Evolutionary conservation across 768 basidiomycete genomes (phyloP).

Genomic region (Kwoniella shandongensis): DNA sequence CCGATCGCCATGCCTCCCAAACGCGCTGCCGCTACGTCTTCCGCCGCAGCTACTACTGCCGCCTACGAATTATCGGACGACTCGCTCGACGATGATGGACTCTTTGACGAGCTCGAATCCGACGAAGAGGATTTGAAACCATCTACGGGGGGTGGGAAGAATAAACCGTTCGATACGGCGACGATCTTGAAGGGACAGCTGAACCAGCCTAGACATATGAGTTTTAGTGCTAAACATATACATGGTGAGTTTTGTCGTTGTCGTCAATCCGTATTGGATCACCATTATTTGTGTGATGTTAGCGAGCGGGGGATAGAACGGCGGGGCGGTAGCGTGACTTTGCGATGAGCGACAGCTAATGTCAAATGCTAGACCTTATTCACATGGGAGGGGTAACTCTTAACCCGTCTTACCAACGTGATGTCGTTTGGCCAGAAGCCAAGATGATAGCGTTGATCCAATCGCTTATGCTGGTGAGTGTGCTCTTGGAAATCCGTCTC

Average conservation of each 20-base stretch:
- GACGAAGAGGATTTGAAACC: conserved; percentile 13
- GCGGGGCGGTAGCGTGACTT: no score
- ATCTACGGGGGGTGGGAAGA: background rate
- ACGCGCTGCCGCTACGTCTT: background rate
- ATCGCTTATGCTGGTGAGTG: conserved; percentile 42
- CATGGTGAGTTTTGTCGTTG: conserved; percentile 30
- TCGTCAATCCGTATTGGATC: background rate
- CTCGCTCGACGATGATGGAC: conserved; percentile 17
- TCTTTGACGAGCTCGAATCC: conserved; percentile 14
- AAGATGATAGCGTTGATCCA: conserved; percentile 43
- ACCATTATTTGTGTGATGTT: background rate
- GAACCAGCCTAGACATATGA: conserved; percentile 18
- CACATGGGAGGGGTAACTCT: conserved; percentile 35
- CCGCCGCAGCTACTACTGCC: conserved; percentile 7
- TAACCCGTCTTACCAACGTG: conserved; percentile 41
- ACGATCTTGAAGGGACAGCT: conserved; percentile 12
- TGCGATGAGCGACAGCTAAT: background rate
- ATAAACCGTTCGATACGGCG: conserved; percentile 1
- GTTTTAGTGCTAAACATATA: conserved; percentile 22
- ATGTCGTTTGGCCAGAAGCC: conserved; percentile 42
- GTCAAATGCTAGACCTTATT: conserved; percentile 24
- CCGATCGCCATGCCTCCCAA: conserved; percentile 4
- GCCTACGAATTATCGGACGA: conserved; percentile 16
- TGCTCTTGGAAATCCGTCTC: background rate
- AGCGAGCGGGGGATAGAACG: no score